Evolutionary conservation across 805 yeast species (phyloP), one percentile per base, ranked within the genome.

Genomic region (Clavispora asparagi): DNA sequence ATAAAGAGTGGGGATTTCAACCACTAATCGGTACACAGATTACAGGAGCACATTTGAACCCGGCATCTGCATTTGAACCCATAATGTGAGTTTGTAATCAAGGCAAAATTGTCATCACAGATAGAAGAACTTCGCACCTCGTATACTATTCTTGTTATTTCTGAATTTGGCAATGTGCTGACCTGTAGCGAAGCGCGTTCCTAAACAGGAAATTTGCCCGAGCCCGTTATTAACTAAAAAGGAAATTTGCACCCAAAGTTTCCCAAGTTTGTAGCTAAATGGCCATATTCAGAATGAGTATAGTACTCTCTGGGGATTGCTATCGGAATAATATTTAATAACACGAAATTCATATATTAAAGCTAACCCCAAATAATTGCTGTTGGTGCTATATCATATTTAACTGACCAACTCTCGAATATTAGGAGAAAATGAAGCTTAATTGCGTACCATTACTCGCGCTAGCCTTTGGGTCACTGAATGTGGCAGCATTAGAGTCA

Each of bases 241-340:
- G 41, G 41, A 25, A 39, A 39, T 27, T 39, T 40, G 42, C 42
- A 40, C 42, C 42, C 42, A 40, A 40, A 19, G n/a, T 8, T 11
- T 16, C 13, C 13, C 7, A 17, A 33, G 6, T 16, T 7, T 32
- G 6, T 7, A 33, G 13, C 13, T 11, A 16, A 6, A 16, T 14
- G 17, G 13, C 37, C 25, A 16, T 10, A 9, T 9, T 17, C 6
- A 33, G 23, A 16, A 33, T 17, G 12, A 8, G 4, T 16, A 7
- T 5, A 2, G 3, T 1, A 12, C 17, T 16, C 37, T 33, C n/a
- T 14, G 6, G 37, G 37, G 25, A 16, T 17, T 33, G 5, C 13
- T 9, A 7, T 10, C n/a, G 13, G 2, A 30, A n/a, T 6, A 2
- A 12, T 30, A 30, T 30, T 9, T 33, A 13, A n/a, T 9, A 7